Percentiles rank a stretch among this genome's conserved stretches.
phyloP scores from a whole-genome alignment of 1,139 yeast species.

The Yamadazyma sp. region DNA sequence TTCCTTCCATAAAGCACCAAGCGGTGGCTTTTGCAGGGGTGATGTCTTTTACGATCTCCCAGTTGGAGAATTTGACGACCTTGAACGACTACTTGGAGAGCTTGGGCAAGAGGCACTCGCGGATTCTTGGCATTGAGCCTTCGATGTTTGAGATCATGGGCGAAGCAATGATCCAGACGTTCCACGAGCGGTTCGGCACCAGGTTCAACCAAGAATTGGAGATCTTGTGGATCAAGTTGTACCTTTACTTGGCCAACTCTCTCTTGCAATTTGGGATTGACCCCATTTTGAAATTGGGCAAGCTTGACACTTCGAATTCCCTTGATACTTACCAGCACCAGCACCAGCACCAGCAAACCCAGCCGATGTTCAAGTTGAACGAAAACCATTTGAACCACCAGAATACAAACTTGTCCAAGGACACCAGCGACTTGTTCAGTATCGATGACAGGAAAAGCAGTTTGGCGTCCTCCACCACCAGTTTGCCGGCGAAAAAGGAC shows the following conservation, averaged over 20 bases:
- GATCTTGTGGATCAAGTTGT: slow-evolving; percentile 72
- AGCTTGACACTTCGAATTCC: slow-evolving; percentile 4
- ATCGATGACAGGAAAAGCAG: slow-evolving; percentile 14
- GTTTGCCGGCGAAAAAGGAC: slow-evolving; percentile 11
- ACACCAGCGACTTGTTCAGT: slow-evolving; percentile 12
- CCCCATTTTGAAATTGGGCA: slow-evolving; percentile 41
- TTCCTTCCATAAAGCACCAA: slow-evolving; percentile 68
- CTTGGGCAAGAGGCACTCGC: slow-evolving; percentile 72
- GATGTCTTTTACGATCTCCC: slow-evolving; percentile 59
- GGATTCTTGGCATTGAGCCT: slow-evolving; percentile 75
- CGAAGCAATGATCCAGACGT: slow-evolving; percentile 70
- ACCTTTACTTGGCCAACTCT: slow-evolving; percentile 62
- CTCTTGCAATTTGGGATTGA: slow-evolving; percentile 66
- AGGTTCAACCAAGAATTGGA: slow-evolving; percentile 52
- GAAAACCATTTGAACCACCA: slow-evolving; percentile 8
- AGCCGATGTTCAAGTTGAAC: slow-evolving; percentile 11
- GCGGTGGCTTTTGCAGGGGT: slow-evolving; percentile 82
- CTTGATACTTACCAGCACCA: neutral
- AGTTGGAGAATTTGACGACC: slow-evolving; percentile 35
- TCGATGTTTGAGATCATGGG: slow-evolving; percentile 79
- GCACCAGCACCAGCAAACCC: neutral
- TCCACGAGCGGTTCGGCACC: slow-evolving; percentile 61
- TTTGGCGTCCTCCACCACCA: slow-evolving; percentile 7
- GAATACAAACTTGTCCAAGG: slow-evolving; percentile 1
- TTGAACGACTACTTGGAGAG: slow-evolving; percentile 62